phyloP scores from a whole-genome alignment of 2,329 filamentous ascomycete genomes.

The Neurospora sp. region DNA sequence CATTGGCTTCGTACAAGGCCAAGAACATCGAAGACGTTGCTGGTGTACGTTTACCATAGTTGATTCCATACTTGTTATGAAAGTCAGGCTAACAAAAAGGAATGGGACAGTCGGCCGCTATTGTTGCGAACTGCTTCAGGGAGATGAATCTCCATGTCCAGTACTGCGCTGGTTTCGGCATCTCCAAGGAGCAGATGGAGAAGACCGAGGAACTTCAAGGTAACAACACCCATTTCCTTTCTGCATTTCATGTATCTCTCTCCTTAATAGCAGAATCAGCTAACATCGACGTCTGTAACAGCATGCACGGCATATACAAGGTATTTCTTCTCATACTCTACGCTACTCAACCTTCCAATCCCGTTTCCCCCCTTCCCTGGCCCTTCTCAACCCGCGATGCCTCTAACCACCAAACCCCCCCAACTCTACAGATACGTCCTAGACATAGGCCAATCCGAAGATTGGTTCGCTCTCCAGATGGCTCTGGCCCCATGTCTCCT shows the following conservation, averaged over 20 bases:
- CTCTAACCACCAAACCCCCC: neutral
- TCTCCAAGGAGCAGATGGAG: conserved; percentile 65
- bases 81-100: neutral
- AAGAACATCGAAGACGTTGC: conserved; percentile 64
- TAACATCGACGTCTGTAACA: conserved; percentile 7
- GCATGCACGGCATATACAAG: conserved; percentile 33
- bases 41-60: conserved; percentile 39
- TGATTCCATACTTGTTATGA: neutral
- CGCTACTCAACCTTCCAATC: conserved; percentile 2
- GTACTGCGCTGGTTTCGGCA: conserved; percentile 74
- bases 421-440: conserved; percentile 56
- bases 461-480: conserved; percentile 80
- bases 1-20: conserved; percentile 77
- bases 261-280: neutral
- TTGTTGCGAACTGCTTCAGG: conserved; percentile 65
- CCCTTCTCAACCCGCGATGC: neutral
- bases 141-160: conserved; percentile 75
- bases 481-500: conserved; percentile 79
- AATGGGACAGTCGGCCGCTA: conserved; percentile 30
- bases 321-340: conserved; percentile 8
- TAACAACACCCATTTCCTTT: conserved; percentile 20
- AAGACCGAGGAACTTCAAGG: conserved; percentile 65
- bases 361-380: neutral
- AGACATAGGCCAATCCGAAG: conserved; percentile 77
- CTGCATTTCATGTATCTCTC: neutral